Percentiles rank a stretch among this genome's conserved stretches.
phyloP scores from a whole-genome alignment of 139 green algal genomes.

The Spirogloea muscicola region DNA sequence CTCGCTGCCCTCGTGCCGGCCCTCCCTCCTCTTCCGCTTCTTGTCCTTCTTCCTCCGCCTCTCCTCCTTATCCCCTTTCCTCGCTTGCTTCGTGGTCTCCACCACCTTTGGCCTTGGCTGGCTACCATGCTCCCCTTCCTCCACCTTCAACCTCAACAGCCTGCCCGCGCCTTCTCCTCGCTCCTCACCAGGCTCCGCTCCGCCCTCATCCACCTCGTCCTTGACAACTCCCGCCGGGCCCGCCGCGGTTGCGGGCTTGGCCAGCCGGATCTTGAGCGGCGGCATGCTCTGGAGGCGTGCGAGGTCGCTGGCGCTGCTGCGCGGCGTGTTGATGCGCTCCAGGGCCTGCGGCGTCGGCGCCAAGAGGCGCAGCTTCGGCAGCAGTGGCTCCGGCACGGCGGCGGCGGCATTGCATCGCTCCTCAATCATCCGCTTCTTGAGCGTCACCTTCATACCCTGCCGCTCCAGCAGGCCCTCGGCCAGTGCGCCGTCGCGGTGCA shows the following conservation, averaged over 20 bases:
- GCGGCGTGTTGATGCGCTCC: no score
- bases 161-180: not conserved
- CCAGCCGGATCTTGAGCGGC: no score
- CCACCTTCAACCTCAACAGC: not conserved
- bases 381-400: no score
- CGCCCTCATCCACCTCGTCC: not conserved
- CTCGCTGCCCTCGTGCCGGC: not conserved
- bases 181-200: not conserved
- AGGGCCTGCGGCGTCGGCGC: no score
- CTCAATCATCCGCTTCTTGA: no score
- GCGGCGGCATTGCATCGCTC: no score
- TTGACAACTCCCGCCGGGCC: no score
- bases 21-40: not conserved
- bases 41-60: not conserved
- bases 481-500: constrained; percentile 22
- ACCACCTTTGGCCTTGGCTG: not conserved
- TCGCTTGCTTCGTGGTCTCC: not conserved
- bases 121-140: not conserved
- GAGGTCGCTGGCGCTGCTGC: no score
- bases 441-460: constrained; percentile 41
- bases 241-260: no score
- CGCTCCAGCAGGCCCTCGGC: constrained; percentile 38
- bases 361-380: not conserved
- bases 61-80: not conserved
- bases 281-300: no score